phyloP scores from a whole-genome alignment of 805 yeast species.

The Candida hungchunana region DNA sequence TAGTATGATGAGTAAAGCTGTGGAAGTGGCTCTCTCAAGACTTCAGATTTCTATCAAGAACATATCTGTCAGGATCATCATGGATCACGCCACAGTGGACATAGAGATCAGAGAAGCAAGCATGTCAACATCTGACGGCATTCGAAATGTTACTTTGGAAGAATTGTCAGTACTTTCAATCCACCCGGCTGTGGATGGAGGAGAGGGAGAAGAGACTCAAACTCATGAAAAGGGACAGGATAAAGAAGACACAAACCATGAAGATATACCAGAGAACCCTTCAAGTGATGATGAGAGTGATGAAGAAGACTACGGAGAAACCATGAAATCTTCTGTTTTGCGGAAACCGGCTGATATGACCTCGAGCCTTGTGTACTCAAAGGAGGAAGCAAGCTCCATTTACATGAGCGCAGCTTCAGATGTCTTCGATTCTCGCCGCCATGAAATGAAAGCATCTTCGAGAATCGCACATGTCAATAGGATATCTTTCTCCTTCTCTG shows the following conservation, averaged over 20 bases:
- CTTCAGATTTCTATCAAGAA: constrained; percentile 47
- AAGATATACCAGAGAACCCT: constrained; percentile 20
- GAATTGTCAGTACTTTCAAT: constrained; percentile 39
- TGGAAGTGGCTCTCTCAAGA: constrained; percentile 62
- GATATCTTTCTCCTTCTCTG: constrained; percentile 43
- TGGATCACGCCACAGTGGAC: constrained; percentile 39
- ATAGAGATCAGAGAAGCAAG: constrained; percentile 30
- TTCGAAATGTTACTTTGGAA: constrained; percentile 35
- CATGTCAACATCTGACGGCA: constrained; percentile 42
- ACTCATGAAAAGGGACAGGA: not conserved
- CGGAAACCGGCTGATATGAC: constrained; percentile 29
- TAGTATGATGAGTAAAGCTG: constrained; percentile 57
- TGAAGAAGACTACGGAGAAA: constrained; percentile 23
- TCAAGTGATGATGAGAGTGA: constrained; percentile 19
- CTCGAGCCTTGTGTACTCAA: constrained; percentile 62
- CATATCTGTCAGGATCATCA: constrained; percentile 43
- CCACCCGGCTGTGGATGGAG: constrained; percentile 34
- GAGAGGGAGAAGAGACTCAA: constrained; percentile 4
- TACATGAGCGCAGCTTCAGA: constrained; percentile 80
- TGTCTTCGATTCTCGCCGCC: constrained; percentile 29
- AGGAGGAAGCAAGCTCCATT: constrained; percentile 63
- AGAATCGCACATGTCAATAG: constrained; percentile 29
- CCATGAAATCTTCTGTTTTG: constrained; percentile 30
- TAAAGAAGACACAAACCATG: constrained; percentile 19
- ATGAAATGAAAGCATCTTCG: constrained; percentile 11